Base-by-base conservation (phyloP, 169 alveolate species). In the Plasmodium sp. region DNA sequence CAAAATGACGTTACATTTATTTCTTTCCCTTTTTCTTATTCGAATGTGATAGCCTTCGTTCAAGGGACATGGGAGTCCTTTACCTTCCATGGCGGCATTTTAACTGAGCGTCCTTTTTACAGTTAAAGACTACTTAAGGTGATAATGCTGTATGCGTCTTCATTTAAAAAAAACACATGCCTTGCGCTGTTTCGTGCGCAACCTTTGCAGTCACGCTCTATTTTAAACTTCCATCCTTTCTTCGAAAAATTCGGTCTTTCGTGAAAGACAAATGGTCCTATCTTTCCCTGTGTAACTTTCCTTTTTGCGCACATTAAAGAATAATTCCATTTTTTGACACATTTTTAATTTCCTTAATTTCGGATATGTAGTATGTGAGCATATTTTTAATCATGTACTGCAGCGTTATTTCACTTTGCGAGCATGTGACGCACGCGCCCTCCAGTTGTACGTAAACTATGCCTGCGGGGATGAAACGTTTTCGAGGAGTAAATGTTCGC, bases 371-470 rank as follows among this genome's bases (percentile, higher is more conserved):
- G 88, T 96, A 96, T 93, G 96, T 92, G 41, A 96, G 85, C 97
- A 95, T 96, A 34, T 96, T 96, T 85, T 96, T 96, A 56, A 96
- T 96, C 97, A 96, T 96, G 86, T 95, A 96, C 92, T 96, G 96
- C 18, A 96, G 95, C 27, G 97, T 96, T 27, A 95, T 56, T 91
- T 96, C 97, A 85, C 97, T 95, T 86, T 96, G 97, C 54, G 96
- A 92, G 43, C 97, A 96, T 33, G 97, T 96, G 36, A 95, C 97
- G 75, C 97, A 96, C 1, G 97, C 97, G 45, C 97, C 97, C 81
- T 96, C 96, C 73, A 96, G 86, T 41, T 95, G 96, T 9, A 96
- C 97, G 81, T 95, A 96, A 62, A 96, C 97, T 58, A 77, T 80
- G 22, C 97, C 97, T 96, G 77, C 48, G n/a, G 39, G 18, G 6